Conservation (phyloP, 2,329 filamentous ascomycete genomes). For the Ceratocystis lukuohia region DNA sequence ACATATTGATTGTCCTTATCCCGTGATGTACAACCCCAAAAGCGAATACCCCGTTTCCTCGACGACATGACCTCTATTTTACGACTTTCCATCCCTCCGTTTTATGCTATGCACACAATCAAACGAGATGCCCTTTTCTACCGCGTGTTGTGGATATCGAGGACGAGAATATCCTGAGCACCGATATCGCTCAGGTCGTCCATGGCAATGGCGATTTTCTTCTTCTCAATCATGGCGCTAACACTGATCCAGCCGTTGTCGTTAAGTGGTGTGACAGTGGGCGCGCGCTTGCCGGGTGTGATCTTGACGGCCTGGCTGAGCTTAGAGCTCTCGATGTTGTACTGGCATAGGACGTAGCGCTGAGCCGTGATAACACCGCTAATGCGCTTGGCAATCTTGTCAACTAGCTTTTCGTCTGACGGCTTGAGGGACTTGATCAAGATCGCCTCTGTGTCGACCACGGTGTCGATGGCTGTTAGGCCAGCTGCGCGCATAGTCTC, state of each 20-base stretch:
- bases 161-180: slow-evolving; percentile 72
- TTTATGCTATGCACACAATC: background rate
- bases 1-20: slow-evolving; percentile 9
- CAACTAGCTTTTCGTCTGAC: slow-evolving; percentile 65
- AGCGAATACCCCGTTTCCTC: background rate
- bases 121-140: slow-evolving; percentile 20
- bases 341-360: slow-evolving; percentile 87
- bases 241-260: slow-evolving; percentile 90
- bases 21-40: slow-evolving; percentile 10
- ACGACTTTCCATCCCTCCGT: background rate
- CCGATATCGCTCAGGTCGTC: slow-evolving; percentile 64
- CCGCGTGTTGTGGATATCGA: slow-evolving; percentile 72
- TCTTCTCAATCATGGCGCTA: slow-evolving; percentile 83
- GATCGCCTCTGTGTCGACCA: slow-evolving; percentile 74
- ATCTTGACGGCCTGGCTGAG: slow-evolving; percentile 58
- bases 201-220: slow-evolving; percentile 73
- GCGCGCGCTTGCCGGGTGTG: slow-evolving; percentile 85
- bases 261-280: slow-evolving; percentile 80
- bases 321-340: slow-evolving; percentile 68
- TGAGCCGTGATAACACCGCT: slow-evolving; percentile 90
- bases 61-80: background rate
- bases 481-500: slow-evolving; percentile 97
- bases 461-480: slow-evolving; percentile 85
- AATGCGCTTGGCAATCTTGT: slow-evolving; percentile 76
- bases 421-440: slow-evolving; percentile 82